These are phyloP conservation scores for Pascua sp. DNA, from an alignment of 1,284 basidiomycete species.

Conservation along the genomic window DNA sequence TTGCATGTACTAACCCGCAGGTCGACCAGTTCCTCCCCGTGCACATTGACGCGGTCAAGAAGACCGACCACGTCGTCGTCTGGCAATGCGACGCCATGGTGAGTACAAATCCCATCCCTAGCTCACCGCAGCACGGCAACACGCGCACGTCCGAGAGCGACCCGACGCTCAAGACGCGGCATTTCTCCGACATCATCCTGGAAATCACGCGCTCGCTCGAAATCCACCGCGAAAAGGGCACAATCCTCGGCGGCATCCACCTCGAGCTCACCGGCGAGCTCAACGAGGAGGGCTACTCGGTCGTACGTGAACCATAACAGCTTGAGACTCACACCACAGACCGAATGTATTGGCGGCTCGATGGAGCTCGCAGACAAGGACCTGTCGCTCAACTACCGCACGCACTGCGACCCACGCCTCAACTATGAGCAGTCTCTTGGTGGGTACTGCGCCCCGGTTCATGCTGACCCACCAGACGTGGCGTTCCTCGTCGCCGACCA, in stretches of 20 bases:
- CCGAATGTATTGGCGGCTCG: constrained; percentile 58
- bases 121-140: constrained; percentile 51
- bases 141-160: constrained; percentile 70
- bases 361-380: constrained; percentile 57
- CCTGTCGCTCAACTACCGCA: constrained; percentile 54
- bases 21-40: constrained; percentile 70
- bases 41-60: constrained; percentile 80
- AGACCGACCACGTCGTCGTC: constrained; percentile 76
- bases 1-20: constrained; percentile 47
- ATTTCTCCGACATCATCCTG: constrained; percentile 84
- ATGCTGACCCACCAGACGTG: constrained; percentile 41
- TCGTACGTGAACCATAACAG: constrained; percentile 48
- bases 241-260: constrained; percentile 87
- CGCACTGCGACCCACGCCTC: constrained; percentile 53
- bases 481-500: constrained; percentile 52
- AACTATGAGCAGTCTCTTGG: constrained; percentile 58
- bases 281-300: constrained; percentile 86
- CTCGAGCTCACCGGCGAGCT: constrained; percentile 96
- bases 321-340: constrained; percentile 26
- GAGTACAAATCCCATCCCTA: constrained; percentile 9
- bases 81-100: constrained; percentile 96
- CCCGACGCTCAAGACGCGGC: constrained; percentile 70
- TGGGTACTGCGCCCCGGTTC: constrained; percentile 25
- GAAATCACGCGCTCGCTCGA: constrained; percentile 79
- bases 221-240: constrained; percentile 69